Evolutionary conservation across 176 grass and related monocot genomes (phyloP).

Genomic region (Cocos nucifera): DNA sequence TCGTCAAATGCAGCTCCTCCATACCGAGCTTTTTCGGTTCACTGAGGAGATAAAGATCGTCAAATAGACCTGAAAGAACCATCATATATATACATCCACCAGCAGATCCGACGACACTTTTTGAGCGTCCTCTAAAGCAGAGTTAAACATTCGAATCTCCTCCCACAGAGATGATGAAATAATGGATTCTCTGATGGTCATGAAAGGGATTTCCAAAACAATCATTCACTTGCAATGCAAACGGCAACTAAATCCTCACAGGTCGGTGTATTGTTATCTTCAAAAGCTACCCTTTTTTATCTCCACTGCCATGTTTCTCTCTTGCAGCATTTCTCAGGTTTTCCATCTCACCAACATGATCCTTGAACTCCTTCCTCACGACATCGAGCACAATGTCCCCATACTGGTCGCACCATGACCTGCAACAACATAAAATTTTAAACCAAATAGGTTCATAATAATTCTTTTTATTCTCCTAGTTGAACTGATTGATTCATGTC

Average conservation of each 20-base stretch:
- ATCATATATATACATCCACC: no score
- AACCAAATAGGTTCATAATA: no score
- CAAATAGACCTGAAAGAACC: no score
- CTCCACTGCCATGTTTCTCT: background rate
- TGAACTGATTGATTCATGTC: no score
- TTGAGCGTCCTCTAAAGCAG: no score
- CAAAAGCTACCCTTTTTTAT: conserved; percentile 49
- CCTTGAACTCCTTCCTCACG: conserved; percentile 61
- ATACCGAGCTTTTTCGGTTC: no score
- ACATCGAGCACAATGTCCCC: conserved; percentile 55
- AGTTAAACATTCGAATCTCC: no score
- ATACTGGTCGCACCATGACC: conserved; percentile 71
- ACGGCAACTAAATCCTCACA: conserved; percentile 2
- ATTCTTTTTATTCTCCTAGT: no score
- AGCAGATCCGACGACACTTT: no score
- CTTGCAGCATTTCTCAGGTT: conserved; percentile 15
- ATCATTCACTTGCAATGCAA: conserved; percentile 16
- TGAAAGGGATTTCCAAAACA: conserved; percentile 50
- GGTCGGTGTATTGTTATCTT: conserved; percentile 38
- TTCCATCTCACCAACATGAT: conserved; percentile 61
- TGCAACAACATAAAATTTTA: conserved; percentile 3
- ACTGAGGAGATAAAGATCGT: no score
- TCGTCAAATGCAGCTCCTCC: no score
- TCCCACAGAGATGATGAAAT: no score
- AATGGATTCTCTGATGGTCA: conserved; percentile 35